A percentile compares a stretch with the other conserved stretches of the same genome.
Evolutionary conservation across 2,329 filamentous ascomycete species (phyloP).

Genomic region (Verticillium nonalfalfae): DNA sequence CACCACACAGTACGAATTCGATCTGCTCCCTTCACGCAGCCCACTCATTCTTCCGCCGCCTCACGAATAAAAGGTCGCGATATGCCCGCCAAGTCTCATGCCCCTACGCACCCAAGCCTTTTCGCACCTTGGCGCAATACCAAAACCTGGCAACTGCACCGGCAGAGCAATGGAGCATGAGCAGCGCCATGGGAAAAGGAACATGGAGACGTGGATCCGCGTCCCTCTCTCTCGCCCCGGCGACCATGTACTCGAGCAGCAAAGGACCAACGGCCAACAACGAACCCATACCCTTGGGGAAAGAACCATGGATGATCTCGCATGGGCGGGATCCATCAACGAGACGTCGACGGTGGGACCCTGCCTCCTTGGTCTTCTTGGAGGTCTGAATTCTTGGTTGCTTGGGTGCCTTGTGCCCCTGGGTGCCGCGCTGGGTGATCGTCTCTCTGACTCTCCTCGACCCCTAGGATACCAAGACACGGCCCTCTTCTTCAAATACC

Average conservation of each 20-base stretch:
- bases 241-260: not conserved
- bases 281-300: not conserved
- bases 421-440: not conserved
- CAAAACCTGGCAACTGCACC: not conserved
- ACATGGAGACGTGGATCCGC: not conserved
- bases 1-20: not conserved
- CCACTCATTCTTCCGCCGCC: not conserved
- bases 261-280: not conserved
- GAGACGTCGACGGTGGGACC: not conserved
- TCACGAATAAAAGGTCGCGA: not conserved
- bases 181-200: not conserved
- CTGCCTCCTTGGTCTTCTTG: not conserved
- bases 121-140: not conserved
- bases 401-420: not conserved
- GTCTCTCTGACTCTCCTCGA: not conserved
- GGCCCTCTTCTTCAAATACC: not conserved
- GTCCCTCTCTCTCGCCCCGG: not conserved
- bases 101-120: not conserved
- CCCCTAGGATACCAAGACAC: not conserved
- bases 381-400: not conserved
- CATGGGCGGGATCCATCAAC: not conserved
- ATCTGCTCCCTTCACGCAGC: not conserved
- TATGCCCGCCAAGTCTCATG: not conserved
- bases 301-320: not conserved
- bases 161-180: not conserved